Evolutionary conservation across 768 basidiomycete species (phyloP), one percentile per base, ranked within the genome.

Genomic region (Lentinula sp.): DNA sequence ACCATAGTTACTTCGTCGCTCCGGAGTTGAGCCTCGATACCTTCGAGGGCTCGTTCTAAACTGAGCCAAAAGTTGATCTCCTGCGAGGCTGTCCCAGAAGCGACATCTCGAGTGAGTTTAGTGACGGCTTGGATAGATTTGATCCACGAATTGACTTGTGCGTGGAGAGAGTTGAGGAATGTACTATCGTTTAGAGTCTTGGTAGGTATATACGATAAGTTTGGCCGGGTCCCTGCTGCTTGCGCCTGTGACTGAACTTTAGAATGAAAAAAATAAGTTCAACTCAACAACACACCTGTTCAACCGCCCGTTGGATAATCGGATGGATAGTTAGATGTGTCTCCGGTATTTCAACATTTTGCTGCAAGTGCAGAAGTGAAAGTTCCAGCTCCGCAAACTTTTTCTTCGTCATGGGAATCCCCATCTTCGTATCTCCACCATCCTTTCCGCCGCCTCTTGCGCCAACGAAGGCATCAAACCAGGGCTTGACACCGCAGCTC

Each of bases 11-110:
- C 93, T 69, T 95, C 92, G 53, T 98, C 95, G 63, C 91, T 93
- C 64, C 88, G 81, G 62, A 99, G 79, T 69, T 99, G 97, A 0
- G 85, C 77, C 69, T 98, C 95, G 68, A 98, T 98, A 0, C 85
- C 90, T 68, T 98, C 97, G 64, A 99, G 73, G 6, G 95, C 95
- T 48, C 91, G 80, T 71, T 99, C 97, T 72, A 99, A 81, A 71
- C 89, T 91, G 23, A 98, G 79, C 97, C 97, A 98, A 69, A 99
- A 98, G 73, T 98, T 98, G 79, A 99, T 95, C 72, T 98, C 97
- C 69, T 99, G 97, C 0, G 93, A 95, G 2, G 97, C 96, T 0
- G 96, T 98, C 2, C 96, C 96, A 4, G 91, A 92, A 0, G 87
- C 81, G 36, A 98, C 96, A 67, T 98, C 96, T 23, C 97, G 81